Base-by-base conservation (phyloP, 2,329 filamentous ascomycete species). In the Fusarium buxicola region DNA sequence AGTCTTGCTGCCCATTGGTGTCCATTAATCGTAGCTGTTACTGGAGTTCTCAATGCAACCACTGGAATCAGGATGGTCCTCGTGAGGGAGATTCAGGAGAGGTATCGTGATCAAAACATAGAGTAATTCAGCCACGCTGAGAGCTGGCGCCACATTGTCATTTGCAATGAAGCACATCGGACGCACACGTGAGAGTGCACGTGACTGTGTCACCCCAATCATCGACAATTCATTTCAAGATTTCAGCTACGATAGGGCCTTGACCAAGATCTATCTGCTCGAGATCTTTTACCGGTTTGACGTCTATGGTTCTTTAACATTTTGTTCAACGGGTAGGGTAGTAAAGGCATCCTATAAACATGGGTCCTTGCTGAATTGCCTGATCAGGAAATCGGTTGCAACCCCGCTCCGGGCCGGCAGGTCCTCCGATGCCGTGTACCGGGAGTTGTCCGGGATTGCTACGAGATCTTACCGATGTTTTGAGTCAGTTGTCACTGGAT, bases 1-100 rank as follows among this genome's bases (percentile, higher is more conserved):
- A 78, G 69, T 83, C 80, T 38, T 68, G 66, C 28, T 74, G 69
- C 25, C 56, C 58, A 38, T 27, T 21, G 38, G 62, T 54, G 46
- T 72, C 72, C 72, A 75, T 71, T 40, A 25, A 11, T 27, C 21
- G n/a, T 13, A n/a, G 31, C 8, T n/a, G 5, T 5, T 40, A n/a
- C n/a, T 28, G 9, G n/a, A 21, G 4, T 41, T 18, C 8, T 21
- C n/a, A 18, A 43, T 25, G 11, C 21, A 16, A 43, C 15, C 2
- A 41, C n/a, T 21, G 13, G 38, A 21, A 38, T 45, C 21, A 8
- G 43, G 21, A 7, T 34, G 12, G 18, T 18, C 28, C 24, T 46
- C 2, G 10, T 34, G 34, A 34, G 18, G 11, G 43, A 21, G 13
- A 16, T 16, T 21, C 21, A 21, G 21, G 21, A 21, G 21, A 21